Base-by-base conservation (phyloP, 805 yeast genomes). In the Saccharomyces cerevisiae region DNA sequence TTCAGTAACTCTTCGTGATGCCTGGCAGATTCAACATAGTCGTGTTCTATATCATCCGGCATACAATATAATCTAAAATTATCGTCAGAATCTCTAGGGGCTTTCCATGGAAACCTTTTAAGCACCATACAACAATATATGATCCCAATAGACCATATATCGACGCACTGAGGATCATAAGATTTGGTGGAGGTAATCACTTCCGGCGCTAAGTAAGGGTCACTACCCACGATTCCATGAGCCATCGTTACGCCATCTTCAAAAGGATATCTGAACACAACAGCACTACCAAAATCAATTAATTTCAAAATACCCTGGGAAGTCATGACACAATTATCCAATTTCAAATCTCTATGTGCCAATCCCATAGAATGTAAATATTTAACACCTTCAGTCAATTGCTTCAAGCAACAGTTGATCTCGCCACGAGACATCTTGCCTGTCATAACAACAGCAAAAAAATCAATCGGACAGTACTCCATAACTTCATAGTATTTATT, bases 51-150 rank as follows among this genome's bases (percentile, higher is more conserved):
- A 63, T 87, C 94, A 71, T 87, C 94, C 4, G 74, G 76, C 77
- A 79, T 69, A 50, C 83, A 79, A 64, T 79, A 87, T 31, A 87
- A 71, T 59, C 78, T 79, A 68, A 82, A 87, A 61, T 89, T 84
- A 58, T 84, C 83, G 68, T 87, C 96, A 32, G 81, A 69, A 17
- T 73, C 74, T 60, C 79, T 81, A 11, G 96, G 95, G 1, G 84
- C 87, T 67, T 87, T 87, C 96, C 96, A 87, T 2, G 96, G 96
- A 66, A 87, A 87, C 65, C 91, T 78, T 70, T 87, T 84, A 56
- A 87, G 73, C 59, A 89, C 85, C 92, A 87, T 87, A 71, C 95
- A 87, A 70, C 96, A 87, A 65, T 84, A 87, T 28, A 87, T 87
- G 36, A 87, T 87, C 22, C 89, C 95, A 49, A 86, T 75, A 5